A percentile compares a stretch with the other conserved stretches of the same genome.
These are phyloP conservation scores for Lindgomyces ingoldianus DNA, from an alignment of 495 filamentous ascomycete species.

Conservation along the genomic window DNA sequence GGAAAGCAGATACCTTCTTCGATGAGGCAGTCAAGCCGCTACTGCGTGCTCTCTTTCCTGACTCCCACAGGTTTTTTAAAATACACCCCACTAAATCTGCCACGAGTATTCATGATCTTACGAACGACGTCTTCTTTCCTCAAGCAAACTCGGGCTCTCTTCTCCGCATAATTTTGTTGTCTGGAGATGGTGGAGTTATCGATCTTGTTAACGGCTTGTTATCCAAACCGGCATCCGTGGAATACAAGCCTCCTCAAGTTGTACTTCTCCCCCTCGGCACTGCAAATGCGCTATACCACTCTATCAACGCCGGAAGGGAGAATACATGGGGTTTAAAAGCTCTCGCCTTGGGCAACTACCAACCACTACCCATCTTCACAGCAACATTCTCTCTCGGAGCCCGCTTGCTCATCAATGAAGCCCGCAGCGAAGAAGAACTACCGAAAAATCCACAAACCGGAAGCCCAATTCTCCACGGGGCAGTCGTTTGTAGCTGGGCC, in stretches of 20 bases:
- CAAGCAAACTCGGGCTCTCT: conserved; percentile 50
- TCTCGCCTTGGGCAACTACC: conserved; percentile 44
- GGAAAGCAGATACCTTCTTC: conserved; percentile 60
- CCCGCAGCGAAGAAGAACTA: conserved; percentile 40
- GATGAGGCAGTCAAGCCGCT: conserved; percentile 59
- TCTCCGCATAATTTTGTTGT: conserved; percentile 72
- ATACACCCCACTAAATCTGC: conserved; percentile 60
- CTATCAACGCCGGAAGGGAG: conserved; percentile 50
- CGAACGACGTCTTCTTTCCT: conserved; percentile 51
- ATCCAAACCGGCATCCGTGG: conserved; percentile 12
- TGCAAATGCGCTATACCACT: conserved; percentile 84
- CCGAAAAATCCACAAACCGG: conserved; percentile 30
- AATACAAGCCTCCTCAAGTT: conserved; percentile 57
- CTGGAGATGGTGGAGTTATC: conserved; percentile 80
- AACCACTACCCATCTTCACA: conserved; percentile 42
- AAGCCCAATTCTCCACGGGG: conserved; percentile 54
- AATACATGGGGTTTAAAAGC: conserved; percentile 56
- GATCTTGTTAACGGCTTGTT: conserved; percentile 73
- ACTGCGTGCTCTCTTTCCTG: conserved; percentile 49
- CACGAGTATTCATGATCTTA: conserved; percentile 63
- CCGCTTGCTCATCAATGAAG: conserved; percentile 52
- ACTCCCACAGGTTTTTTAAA: conserved; percentile 47
- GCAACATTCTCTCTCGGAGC: conserved; percentile 69
- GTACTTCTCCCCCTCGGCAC: conserved; percentile 77
- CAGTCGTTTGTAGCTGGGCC: conserved; percentile 83